A percentile compares a stretch with the other conserved stretches of the same genome.
Conservation (phyloP, 139 green algal genomes). For the Nannochloris sp. region DNA sequence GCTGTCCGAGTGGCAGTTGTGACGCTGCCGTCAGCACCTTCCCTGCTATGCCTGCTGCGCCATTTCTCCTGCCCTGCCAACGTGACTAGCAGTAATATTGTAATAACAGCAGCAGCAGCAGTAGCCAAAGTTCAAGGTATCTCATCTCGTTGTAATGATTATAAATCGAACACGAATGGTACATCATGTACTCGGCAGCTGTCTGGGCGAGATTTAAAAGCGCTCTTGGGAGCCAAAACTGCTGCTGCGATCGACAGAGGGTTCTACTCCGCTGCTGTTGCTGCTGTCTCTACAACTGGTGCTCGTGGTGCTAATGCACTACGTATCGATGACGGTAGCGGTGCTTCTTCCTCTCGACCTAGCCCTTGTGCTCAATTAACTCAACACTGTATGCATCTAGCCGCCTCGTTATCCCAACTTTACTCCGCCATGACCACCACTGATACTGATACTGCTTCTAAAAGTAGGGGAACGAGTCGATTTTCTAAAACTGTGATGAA, state of each 20-base stretch:
- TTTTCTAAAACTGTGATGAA: neutral
- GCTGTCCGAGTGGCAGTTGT: neutral
- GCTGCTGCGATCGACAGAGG: neutral
- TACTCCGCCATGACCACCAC: neutral
- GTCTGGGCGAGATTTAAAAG: neutral
- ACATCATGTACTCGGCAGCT: neutral
- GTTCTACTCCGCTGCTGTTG: neutral
- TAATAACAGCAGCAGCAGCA: too few relatives aligned
- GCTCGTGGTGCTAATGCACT: too few relatives aligned
- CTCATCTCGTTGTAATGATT: neutral
- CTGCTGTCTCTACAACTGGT: neutral
- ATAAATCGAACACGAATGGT: neutral
- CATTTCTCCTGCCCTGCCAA: slow-evolving; percentile 7
- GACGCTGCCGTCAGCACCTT: neutral
- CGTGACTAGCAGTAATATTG: neutral
- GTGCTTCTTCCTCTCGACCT: neutral
- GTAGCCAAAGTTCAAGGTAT: too few relatives aligned
- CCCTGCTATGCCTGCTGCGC: neutral
- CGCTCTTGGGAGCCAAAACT: neutral
- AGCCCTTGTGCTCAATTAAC: too few relatives aligned
- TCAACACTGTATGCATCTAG: neutral
- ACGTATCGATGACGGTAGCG: too few relatives aligned
- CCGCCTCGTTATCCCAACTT: neutral
- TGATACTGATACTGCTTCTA: neutral
- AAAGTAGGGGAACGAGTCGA: neutral